Percentiles rank a stretch among this genome's conserved stretches.
These are phyloP conservation scores for Schwanniomyces polymorphus DNA, from an alignment of 805 yeast genomes.

Conservation along the genomic window DNA sequence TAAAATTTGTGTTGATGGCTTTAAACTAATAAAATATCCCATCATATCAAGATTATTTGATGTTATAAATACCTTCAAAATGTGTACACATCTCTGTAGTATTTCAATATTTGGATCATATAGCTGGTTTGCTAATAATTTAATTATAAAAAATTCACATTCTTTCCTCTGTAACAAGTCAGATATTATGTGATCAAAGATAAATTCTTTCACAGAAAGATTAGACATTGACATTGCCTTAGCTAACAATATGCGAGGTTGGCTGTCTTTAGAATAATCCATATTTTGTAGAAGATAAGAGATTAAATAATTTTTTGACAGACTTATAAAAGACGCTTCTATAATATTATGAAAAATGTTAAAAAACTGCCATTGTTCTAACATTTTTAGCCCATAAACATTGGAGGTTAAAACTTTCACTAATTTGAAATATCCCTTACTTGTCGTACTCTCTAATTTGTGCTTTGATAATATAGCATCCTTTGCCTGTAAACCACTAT, in stretches of 20 bases:
- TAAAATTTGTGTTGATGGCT: constrained; percentile 52
- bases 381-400: constrained; percentile 60
- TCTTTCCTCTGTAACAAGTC: constrained; percentile 33
- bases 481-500: constrained; percentile 67
- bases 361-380: constrained; percentile 83
- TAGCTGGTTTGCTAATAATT: constrained; percentile 61
- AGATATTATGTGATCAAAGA: constrained; percentile 54
- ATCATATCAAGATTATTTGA: constrained; percentile 38
- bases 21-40: constrained; percentile 48
- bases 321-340: constrained; percentile 36
- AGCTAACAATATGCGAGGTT: constrained; percentile 62
- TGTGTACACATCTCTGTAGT: constrained; percentile 16
- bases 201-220: constrained; percentile 50
- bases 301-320: constrained; percentile 51
- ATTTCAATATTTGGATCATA: constrained; percentile 56
- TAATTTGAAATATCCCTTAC: constrained; percentile 76
- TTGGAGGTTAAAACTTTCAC: constrained; percentile 69
- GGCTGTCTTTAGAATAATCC: constrained; percentile 61
- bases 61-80: constrained; percentile 18
- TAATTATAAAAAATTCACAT: constrained; percentile 49
- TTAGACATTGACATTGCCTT: constrained; percentile 63
- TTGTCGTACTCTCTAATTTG: constrained; percentile 61
- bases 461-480: constrained; percentile 72
- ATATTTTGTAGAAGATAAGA: constrained; percentile 59
- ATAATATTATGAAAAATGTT: constrained; percentile 76